Conservation (phyloP, 768 basidiomycete genomes). For the Lentinula guzmanii region DNA sequence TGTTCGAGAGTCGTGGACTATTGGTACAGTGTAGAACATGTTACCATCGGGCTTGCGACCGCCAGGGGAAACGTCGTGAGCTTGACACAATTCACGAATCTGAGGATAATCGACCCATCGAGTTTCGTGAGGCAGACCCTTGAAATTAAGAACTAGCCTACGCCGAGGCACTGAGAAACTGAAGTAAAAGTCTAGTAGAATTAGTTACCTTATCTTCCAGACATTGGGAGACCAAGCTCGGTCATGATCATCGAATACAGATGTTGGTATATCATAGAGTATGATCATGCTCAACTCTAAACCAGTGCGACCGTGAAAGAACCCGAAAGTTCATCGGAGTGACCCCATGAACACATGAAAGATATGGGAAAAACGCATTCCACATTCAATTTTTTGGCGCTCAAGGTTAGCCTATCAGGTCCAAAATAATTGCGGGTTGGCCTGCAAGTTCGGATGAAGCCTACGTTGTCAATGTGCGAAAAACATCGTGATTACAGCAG, state of each 20-base stretch:
- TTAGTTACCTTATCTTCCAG: conserved; percentile 28
- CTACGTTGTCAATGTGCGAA: no score
- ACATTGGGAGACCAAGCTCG: conserved; percentile 32
- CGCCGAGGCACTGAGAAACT: background rate
- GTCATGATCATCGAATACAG: conserved; percentile 13
- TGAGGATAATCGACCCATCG: conserved; percentile 39
- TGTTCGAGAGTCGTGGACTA: conserved; percentile 32
- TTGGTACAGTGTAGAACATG: conserved; percentile 33
- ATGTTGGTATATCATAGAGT: conserved; percentile 25
- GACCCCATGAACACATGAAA: no score
- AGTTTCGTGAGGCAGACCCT: conserved; percentile 31
- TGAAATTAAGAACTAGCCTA: conserved; percentile 24
- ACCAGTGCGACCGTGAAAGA: no score
- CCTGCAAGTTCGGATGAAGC: no score
- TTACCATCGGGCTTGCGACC: conserved; percentile 21
- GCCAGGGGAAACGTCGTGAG: conserved; percentile 25
- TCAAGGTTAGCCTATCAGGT: no score
- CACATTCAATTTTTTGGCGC: no score
- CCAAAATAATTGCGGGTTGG: no score
- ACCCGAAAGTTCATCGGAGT: no score
- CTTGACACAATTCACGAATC: conserved; percentile 25
- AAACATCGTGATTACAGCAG: no score
- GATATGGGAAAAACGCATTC: no score
- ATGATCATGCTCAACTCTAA: conserved; percentile 12
- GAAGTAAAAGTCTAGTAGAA: background rate